These are phyloP conservation scores for Aureobasidium uvarum DNA, from an alignment of 2,329 filamentous ascomycete species.

Conservation along the genomic window DNA sequence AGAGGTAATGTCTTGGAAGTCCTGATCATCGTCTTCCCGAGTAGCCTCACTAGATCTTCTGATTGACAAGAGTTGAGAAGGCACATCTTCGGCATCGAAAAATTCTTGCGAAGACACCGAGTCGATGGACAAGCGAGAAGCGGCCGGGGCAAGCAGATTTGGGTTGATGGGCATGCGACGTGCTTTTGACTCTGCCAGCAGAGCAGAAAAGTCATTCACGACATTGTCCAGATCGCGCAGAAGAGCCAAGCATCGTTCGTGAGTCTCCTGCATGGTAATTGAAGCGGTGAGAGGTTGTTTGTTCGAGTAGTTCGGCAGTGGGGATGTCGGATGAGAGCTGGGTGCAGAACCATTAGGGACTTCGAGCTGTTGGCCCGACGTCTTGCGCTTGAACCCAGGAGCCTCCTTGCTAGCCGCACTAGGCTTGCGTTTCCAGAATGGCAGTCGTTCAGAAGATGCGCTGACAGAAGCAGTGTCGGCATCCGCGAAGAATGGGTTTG, in stretches of 20 bases:
- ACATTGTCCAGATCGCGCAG: conserved; percentile 81
- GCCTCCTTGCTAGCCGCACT: conserved; percentile 51
- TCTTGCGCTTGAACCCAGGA: conserved; percentile 49
- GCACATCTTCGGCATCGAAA: conserved; percentile 80
- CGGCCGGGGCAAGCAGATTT: conserved; percentile 33
- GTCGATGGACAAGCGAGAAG: conserved; percentile 69
- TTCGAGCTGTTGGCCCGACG: conserved; percentile 53
- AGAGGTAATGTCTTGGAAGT: conserved; percentile 40
- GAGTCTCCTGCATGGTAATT: conserved; percentile 55
- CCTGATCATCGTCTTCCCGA: conserved; percentile 54
- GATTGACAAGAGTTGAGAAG: conserved; percentile 71
- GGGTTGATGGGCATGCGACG: conserved; percentile 55
- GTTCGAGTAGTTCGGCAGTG: conserved; percentile 41
- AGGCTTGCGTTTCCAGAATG: conserved; percentile 92
- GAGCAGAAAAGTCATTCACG: conserved; percentile 73
- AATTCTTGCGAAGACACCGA: conserved; percentile 84
- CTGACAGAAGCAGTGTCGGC: conserved; percentile 31
- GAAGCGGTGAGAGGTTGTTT: conserved; percentile 28
- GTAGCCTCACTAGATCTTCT: conserved; percentile 66
- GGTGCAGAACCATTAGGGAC: conserved; percentile 45
- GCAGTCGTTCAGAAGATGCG: conserved; percentile 55
- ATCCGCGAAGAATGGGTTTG: conserved; percentile 38
- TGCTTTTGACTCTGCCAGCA: conserved; percentile 77
- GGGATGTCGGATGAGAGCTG: conserved; percentile 36
- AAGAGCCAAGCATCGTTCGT: conserved; percentile 81